Conservation (phyloP, 1,284 basidiomycete genomes). For the Psilocybe mexicana region DNA sequence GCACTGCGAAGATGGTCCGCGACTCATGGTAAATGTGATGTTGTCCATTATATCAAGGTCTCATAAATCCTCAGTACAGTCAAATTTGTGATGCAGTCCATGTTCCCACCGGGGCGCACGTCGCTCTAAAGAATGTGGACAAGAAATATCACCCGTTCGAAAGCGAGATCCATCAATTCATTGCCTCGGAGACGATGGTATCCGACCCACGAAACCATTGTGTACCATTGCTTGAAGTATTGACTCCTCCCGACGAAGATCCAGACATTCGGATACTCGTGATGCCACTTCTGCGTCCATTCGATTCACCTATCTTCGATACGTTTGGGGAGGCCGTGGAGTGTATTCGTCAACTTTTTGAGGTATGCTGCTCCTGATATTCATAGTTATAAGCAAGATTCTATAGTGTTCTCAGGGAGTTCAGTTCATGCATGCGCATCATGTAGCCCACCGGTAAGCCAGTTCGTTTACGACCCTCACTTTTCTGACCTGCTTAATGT, state of each 20-base stretch:
- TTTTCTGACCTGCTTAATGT: neutral
- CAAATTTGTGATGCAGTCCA: slow-evolving; percentile 16
- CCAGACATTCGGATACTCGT: slow-evolving; percentile 26
- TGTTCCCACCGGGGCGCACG: slow-evolving; percentile 4
- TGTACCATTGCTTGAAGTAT: slow-evolving; percentile 35
- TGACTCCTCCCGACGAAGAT: slow-evolving; percentile 25
- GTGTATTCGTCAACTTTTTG: slow-evolving; percentile 1
- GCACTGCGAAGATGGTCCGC: slow-evolving; percentile 5
- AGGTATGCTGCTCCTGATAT: neutral
- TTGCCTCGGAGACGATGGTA: slow-evolving; percentile 21
- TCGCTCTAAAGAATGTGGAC: slow-evolving; percentile 11
- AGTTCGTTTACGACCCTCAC: neutral
- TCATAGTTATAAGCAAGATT: neutral
- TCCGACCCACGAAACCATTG: slow-evolving; percentile 36
- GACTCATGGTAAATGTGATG: neutral
- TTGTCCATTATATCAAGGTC: neutral
- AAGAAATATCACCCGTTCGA: slow-evolving; percentile 4
- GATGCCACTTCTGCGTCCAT: slow-evolving; percentile 30
- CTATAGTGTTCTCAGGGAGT: slow-evolving; percentile 31
- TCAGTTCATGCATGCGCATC: slow-evolving; percentile 39
- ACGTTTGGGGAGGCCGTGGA: slow-evolving; percentile 9
- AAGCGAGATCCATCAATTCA: slow-evolving; percentile 2
- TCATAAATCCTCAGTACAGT: neutral
- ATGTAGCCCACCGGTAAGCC: slow-evolving; percentile 38
- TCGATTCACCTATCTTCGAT: slow-evolving; percentile 10